Base-by-base conservation (phyloP, 495 filamentous ascomycete species). In the Penicillium dipodomyicola region DNA sequence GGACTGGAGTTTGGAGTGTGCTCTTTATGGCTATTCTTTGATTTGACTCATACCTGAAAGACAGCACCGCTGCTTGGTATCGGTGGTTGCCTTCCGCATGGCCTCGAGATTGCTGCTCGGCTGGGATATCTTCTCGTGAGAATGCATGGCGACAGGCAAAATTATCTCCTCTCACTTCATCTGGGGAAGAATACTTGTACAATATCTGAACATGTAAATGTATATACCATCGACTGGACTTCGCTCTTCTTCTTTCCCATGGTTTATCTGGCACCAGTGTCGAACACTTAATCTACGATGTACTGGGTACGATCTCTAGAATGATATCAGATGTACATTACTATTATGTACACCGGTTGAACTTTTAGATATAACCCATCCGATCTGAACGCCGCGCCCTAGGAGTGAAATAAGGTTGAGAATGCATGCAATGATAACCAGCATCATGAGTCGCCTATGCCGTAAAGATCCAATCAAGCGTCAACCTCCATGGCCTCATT, bases 321-420 rank as follows among this genome's bases (percentile, higher is more conserved):
- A 58, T 41, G 48, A 56, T 58, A 58, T 61, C 45, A 23, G 46
- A 67, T 58, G 53, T 65, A 63, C 63, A 61, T 35, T 46, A n/a
- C 42, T 46, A 57, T 52, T 54, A 45, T 52, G 39, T 56, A 60
- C 52, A 54, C 42, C 46, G 51, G 56, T 60, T 65, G 43, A 60
- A 65, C 54, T 63, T 67, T 67, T 70, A 57, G 47, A 53, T 54
- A 60, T 58, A 54, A 43, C 39, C 54, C 59, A 49, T 57, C 64
- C 60, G 59, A 59, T 65, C 65, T 54, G n/a, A 74, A 76, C 71
- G 73, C 72, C 73, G 62, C 65, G 59, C 67, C 60, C 59, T 56
- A 49, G 54, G 64, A 61, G 35, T 62, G 42, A 53, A 57, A 58
- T 32, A 59, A 60, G 33, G 41, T 45, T 59, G 52, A 39, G 35